These are phyloP conservation scores for Leishmania arabica DNA, from an alignment of 208 protist genomes.

Conservation along the genomic window DNA sequence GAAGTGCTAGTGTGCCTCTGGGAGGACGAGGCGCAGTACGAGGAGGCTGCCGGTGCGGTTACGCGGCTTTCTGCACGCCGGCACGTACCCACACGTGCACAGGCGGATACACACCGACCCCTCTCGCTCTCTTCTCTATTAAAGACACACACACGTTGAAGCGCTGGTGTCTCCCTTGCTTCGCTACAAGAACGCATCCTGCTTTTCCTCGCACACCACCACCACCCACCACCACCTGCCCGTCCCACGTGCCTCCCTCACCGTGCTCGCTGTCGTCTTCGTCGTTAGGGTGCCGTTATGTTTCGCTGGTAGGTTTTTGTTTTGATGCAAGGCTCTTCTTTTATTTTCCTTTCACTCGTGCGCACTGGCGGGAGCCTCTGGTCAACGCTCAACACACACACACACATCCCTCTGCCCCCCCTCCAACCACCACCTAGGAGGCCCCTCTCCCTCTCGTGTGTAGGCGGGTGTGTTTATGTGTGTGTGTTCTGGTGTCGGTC, in stretches of 20 bases:
- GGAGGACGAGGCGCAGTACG: background rate
- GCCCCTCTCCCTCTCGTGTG: background rate
- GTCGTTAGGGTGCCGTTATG: background rate
- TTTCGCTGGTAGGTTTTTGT: background rate
- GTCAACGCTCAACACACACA: background rate
- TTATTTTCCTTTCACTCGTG: background rate
- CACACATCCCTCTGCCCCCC: too few relatives aligned
- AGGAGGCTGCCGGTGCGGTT: background rate
- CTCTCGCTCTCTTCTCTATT: constrained; percentile 3
- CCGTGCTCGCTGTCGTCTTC: background rate
- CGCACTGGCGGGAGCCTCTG: background rate
- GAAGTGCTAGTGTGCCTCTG: background rate
- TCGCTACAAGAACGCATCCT: too few relatives aligned
- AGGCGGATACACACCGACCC: background rate
- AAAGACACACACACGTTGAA: too few relatives aligned
- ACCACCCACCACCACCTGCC: background rate
- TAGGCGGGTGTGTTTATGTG: background rate
- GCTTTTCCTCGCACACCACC: background rate
- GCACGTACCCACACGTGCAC: background rate
- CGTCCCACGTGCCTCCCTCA: background rate
- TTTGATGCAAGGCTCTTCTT: background rate
- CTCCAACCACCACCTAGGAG: background rate
- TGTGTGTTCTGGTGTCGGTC: background rate
- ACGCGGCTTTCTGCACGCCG: background rate
- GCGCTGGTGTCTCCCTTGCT: too few relatives aligned